Percentiles rank a stretch among this genome's conserved stretches.
Evolutionary conservation across 2,329 filamentous ascomycete genomes (phyloP).

Genomic region (Fusarium fracticaudum): DNA sequence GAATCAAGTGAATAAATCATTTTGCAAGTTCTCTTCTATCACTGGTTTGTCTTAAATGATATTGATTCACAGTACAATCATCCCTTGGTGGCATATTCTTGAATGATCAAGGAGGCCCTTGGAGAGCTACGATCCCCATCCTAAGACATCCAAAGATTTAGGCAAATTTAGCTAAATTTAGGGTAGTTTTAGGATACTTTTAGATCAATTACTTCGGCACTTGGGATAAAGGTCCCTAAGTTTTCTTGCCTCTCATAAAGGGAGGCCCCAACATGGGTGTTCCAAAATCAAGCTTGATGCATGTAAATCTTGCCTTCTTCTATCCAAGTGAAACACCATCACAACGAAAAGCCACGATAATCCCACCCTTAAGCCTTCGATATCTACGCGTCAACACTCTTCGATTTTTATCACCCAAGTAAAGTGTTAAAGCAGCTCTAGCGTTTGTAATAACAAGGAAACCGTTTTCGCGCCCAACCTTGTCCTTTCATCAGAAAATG

Average conservation of each 20-base stretch:
- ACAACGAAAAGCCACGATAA: background rate
- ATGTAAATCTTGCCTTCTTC: constrained; percentile 11
- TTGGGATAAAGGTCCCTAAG: background rate
- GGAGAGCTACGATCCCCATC: background rate
- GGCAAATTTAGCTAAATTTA: background rate
- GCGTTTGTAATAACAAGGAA: background rate
- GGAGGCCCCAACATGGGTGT: background rate
- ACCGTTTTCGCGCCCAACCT: background rate
- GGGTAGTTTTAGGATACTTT: background rate
- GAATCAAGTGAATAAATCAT: background rate
- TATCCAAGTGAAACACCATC: constrained; percentile 14
- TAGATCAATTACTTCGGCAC: background rate
- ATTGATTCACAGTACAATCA: background rate
- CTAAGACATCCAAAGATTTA: background rate
- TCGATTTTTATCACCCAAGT: background rate
- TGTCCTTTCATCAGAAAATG: background rate
- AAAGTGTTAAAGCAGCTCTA: background rate
- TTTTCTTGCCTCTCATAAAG: background rate
- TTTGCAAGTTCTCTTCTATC: background rate
- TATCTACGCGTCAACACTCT: constrained; percentile 19
- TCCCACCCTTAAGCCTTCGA: background rate
- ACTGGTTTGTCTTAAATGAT: no score
- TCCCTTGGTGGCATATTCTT: no score
- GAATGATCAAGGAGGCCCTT: no score
- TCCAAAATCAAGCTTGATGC: constrained; percentile 7